Evolutionary conservation across 805 yeast genomes (phyloP), one percentile per base, ranked within the genome.

Genomic region (fission yeast (Schizosaccharomyces pombe)): DNA sequence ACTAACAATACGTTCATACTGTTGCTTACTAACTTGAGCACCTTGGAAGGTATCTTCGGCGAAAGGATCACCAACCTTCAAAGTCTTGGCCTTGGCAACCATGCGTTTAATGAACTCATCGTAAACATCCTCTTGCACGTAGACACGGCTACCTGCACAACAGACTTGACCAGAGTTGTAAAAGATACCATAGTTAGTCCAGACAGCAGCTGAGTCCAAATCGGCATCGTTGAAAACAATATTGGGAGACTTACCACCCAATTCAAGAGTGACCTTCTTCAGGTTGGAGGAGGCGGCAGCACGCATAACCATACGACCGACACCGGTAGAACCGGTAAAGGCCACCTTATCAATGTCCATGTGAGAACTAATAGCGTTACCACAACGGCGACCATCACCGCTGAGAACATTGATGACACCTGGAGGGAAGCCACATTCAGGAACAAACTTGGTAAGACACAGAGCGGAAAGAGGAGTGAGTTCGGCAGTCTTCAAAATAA

Each of bases 201-300:
- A 76, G 61, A 80, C 74, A 54, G 84, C 81, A 54, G 95, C 83
- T 63, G 74, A 72, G 56, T 80, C 78, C 57, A 87, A 65, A 67
- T 87, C 78, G 56, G 89, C 87, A 65, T 87, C 96, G 63, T 80
- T 79, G 65, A 82, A 85, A 53, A 87, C 80, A 61, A 87, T 78
- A 68, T 82, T 79, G 63, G 97, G 95, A 33, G 95, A 86, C 72
- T 87, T 87, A 66, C 97, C 97, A 65, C 97, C 97, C 63, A 86
- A 78, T 72, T 87, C 97, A 65, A 87, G 75, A 47, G 96, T 87
- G 59, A 86, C 85, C 68, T 83, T 85, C 75, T 87, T 87, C 68
- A 87, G 74, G 69, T 79, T 79, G 52, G 84, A 75, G 58, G 77
- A 78, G 59, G 94, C 85, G 58, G 94, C 87, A 57, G 75, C 73